Evolutionary conservation across 345 rosid genomes (phyloP), one percentile per base, ranked within the genome.

Genomic region (Hypericum androsaemum): DNA sequence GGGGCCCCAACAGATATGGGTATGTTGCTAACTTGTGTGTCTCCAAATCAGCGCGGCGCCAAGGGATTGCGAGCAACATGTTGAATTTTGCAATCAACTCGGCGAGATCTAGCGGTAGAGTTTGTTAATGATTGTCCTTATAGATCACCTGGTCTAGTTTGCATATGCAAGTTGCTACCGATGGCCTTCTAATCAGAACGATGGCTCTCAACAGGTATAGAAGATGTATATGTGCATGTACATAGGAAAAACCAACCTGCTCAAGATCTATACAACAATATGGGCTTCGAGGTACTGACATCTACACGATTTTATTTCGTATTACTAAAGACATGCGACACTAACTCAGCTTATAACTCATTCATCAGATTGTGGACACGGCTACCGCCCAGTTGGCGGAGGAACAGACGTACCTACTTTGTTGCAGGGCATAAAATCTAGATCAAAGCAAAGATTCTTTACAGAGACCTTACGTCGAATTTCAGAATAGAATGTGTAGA

Each of bases 1-100:
- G 56, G 38, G 74, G 65, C 13, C 69, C 77, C 7, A 73, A 68
- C 53, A 80, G 77, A 71, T 89, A 86, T 53, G 77, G 80, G 42
- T 86, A 89, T 55, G 74, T 86, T 43, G 73, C 78, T 59, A 89
- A 89, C 76, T 67, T 89, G 60, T 84, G 94, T 50, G 94, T 86
- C 28, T 71, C 80, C 7, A 86, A 83, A 70, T 79, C 90, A 52
- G 94, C 90, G 38, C 94, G 97, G 45, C 80, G 90, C 43, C 86
- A 65, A 71, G 89, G 95, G 39, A 76, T 86, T 62, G 97, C 87
- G 13, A 75, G 72, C 60, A 86, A 71, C 67, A 82, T 86, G 97
- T 62, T 86, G 62, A 63, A 68, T 55, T 86, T 82, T 58, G 86
- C 83, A 41, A 57, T 84, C 13, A 72, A 75, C 64, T 67, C 69